Evolutionary conservation across 805 yeast genomes (phyloP), one percentile per base, ranked within the genome.

Genomic region (Candida qinlingensis): DNA sequence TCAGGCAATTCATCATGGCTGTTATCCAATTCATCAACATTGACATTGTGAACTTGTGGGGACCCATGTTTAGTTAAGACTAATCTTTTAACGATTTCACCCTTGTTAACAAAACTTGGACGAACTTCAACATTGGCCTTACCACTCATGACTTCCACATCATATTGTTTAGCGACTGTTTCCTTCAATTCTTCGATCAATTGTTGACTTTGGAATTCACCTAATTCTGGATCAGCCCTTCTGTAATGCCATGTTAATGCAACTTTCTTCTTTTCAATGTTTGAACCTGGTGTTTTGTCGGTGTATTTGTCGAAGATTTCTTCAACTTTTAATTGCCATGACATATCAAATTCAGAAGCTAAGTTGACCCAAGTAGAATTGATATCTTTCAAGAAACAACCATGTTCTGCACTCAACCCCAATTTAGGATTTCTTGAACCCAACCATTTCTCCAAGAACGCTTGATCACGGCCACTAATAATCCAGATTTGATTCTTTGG

Each of bases 201-300:
- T 62, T 83, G 80, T 12, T 77, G 71, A 0, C 97, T 95, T 68
- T 89, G 96, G 70, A 78, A 92, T 40, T 75, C 80, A 31, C 99
- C 99, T 56, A 89, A 77, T 52, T 86, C 96, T 0, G 98, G 98
- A 59, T 91, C 99, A 1, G 96, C 80, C 46, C 95, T 77, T 58
- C 99, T 80, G 64, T 92, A 94, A 68, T 94, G 99, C 99, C 99
- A 94, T 1, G 98, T 92, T 46, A 94, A 69, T 1, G 99, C 98
- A 13, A 92, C 96, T 59, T 89, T 83, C 66, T 94, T 94, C 59
- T 76, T 76, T 67, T 94, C 99, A 44, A 87, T 83, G 54, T 77
- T 77, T 1, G 97, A 76, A 7, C 97, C 97, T 2, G 96, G 97
- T 0, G 99, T 94, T 54, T 83, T 82, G 41, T 85, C 92, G 0